phyloP scores from a whole-genome alignment of 1,139 yeast species.

The Chernovozyma sophiae-reginae region DNA sequence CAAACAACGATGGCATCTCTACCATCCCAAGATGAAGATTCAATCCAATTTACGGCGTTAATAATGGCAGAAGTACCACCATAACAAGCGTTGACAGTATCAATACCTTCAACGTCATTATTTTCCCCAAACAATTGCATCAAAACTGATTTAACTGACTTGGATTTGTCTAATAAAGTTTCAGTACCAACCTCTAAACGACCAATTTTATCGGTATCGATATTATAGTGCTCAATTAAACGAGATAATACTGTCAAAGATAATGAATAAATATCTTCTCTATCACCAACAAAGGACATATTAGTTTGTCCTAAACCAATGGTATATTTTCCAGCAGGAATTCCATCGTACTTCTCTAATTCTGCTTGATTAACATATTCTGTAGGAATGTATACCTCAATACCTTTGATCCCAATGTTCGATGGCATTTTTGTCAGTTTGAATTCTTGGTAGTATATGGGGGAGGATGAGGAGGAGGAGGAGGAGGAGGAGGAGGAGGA shows the following conservation, averaged over 20 bases:
- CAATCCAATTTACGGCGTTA: conserved; percentile 94
- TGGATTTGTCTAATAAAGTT: conserved; percentile 93
- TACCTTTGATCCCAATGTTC: conserved; percentile 94
- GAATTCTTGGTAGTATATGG: background rate
- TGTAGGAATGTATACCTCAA: conserved; percentile 84
- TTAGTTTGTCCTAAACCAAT: conserved; percentile 98
- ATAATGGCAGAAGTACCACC: conserved; percentile 97
- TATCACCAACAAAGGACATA: conserved; percentile 95
- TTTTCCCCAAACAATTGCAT: conserved; percentile 92
- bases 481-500: no score
- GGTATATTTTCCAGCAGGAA: conserved; percentile 93
- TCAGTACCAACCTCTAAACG: conserved; percentile 99
- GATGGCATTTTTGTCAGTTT: conserved; percentile 34
- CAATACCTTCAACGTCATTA: conserved; percentile 92
- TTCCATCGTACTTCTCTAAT: conserved; percentile 78
- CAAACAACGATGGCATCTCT: conserved; percentile 95
- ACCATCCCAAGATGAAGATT: conserved; percentile 97
- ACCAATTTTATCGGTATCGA: conserved; percentile 81
- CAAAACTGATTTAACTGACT: conserved; percentile 92
- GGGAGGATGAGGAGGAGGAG: no score
- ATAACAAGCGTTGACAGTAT: conserved; percentile 95
- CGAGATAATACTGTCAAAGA: conserved; percentile 77
- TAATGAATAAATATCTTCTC: conserved; percentile 95
- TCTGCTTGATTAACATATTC: conserved; percentile 86
- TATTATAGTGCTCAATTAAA: conserved; percentile 72